Evolutionary conservation across 1,139 yeast genomes (phyloP).

Genomic region (Hemisphaericaspora xylofermentans): DNA sequence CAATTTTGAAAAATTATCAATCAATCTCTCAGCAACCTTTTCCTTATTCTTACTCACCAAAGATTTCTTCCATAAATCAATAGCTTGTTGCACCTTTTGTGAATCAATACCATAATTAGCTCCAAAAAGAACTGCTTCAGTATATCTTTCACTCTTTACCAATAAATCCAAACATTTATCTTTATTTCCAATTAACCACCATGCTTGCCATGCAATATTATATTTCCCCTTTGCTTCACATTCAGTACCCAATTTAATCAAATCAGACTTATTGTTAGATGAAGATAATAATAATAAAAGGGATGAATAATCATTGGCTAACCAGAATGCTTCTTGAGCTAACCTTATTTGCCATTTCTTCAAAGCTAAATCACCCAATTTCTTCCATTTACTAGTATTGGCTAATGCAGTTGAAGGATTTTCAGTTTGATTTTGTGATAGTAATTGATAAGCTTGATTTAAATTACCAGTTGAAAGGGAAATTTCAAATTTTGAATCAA

Average conservation of each 20-base stretch:
- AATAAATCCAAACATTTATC: slow-evolving; percentile 65
- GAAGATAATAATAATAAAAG: slow-evolving; percentile 81
- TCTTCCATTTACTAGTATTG: slow-evolving; percentile 71
- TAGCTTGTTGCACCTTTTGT: slow-evolving; percentile 41
- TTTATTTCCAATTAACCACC: slow-evolving; percentile 81
- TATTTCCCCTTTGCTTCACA: slow-evolving; percentile 75
- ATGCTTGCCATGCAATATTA: slow-evolving; percentile 89
- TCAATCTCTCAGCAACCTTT: slow-evolving; percentile 60
- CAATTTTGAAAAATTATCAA: slow-evolving; percentile 34
- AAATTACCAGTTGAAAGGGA: slow-evolving; percentile 64
- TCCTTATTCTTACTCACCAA: slow-evolving; percentile 53
- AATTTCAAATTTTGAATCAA: slow-evolving; percentile 79
- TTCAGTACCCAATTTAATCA: slow-evolving; percentile 58
- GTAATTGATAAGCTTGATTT: slow-evolving; percentile 70
- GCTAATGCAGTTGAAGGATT: slow-evolving; percentile 34
- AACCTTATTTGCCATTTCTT: slow-evolving; percentile 73
- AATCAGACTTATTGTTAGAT: slow-evolving; percentile 63
- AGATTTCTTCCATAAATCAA: slow-evolving; percentile 65
- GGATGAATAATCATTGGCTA: slow-evolving; percentile 81
- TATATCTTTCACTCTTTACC: slow-evolving; percentile 63
- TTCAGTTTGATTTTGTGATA: slow-evolving; percentile 56
- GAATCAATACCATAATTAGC: slow-evolving; percentile 62
- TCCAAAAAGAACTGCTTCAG: slow-evolving; percentile 86
- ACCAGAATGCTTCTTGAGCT: slow-evolving; percentile 78
- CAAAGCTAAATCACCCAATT: slow-evolving; percentile 85